Percentiles rank a stretch among this genome's conserved stretches.
These are phyloP conservation scores for Xylaria hypoxylon DNA, from an alignment of 2,329 filamentous ascomycete species.

Conservation along the genomic window DNA sequence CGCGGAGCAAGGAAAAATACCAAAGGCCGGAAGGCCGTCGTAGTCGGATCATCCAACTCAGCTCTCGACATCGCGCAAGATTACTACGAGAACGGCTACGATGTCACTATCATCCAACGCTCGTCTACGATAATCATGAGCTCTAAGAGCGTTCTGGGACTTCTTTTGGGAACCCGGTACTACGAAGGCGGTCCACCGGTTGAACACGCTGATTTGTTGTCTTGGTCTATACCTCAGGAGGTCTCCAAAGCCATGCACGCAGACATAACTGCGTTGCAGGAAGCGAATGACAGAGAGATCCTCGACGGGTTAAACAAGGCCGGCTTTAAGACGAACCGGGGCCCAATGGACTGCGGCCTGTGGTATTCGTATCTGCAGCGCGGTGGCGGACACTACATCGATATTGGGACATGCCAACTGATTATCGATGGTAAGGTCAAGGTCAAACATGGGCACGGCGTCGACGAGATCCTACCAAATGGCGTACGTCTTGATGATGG, in stretches of 20 bases:
- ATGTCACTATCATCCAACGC: constrained; percentile 71
- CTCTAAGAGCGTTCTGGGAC: constrained; percentile 61
- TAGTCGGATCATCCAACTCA: constrained; percentile 70
- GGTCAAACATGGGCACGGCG: constrained; percentile 62
- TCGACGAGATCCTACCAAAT: constrained; percentile 57
- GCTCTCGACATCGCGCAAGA: constrained; percentile 70
- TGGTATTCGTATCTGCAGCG: constrained; percentile 70
- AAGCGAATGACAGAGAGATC: constrained; percentile 52
- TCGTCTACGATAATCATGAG: constrained; percentile 67
- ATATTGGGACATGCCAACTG: constrained; percentile 65
- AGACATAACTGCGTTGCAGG: constrained; percentile 55
- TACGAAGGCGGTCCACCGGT: constrained; percentile 66
- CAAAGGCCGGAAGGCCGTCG: constrained; percentile 62
- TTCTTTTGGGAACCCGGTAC: constrained; percentile 65
- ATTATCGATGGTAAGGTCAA: constrained; percentile 69
- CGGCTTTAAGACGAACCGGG: constrained; percentile 69
- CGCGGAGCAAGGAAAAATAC: constrained; percentile 55
- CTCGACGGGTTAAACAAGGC: constrained; percentile 64
- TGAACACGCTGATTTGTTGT: constrained; percentile 73
- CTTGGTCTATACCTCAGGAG: constrained; percentile 68
- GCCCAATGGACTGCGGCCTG: constrained; percentile 65
- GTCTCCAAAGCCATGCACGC: constrained; percentile 71
- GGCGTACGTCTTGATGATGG: constrained; percentile 62
- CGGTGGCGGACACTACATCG: constrained; percentile 71
- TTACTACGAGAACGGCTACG: constrained; percentile 67